Conservation (phyloP, 2,329 filamentous ascomycete species). For the Colletotrichum eleusines region DNA sequence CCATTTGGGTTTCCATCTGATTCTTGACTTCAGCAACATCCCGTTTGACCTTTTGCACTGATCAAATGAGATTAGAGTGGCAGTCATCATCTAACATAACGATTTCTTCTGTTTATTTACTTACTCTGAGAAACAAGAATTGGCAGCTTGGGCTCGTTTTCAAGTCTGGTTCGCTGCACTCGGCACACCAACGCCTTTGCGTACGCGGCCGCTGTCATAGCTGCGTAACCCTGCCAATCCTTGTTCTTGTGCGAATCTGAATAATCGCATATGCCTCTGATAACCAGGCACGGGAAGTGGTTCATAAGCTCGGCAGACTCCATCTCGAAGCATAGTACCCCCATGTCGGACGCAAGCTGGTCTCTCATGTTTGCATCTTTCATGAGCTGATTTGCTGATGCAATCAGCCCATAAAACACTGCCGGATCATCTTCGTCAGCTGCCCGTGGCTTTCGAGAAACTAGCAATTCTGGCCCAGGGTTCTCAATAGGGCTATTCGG, state of each 20-base stretch:
- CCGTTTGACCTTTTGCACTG: no score
- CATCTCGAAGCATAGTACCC: slow-evolving; percentile 47
- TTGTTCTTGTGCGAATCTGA: slow-evolving; percentile 55
- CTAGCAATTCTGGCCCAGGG: not conserved
- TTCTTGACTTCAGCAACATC: no score
- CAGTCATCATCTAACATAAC: no score
- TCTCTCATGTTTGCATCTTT: slow-evolving; percentile 48
- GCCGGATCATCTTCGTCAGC: not conserved
- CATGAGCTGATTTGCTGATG: slow-evolving; percentile 53
- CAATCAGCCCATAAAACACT: slow-evolving; percentile 46
- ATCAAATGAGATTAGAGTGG: no score
- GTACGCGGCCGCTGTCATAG: slow-evolving; percentile 50
- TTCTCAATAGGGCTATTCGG: not conserved
- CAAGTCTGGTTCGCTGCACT: not conserved
- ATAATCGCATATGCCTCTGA: slow-evolving; percentile 57
- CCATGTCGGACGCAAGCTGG: slow-evolving; percentile 47
- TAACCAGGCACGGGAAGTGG: slow-evolving; percentile 45
- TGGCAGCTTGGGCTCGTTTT: not conserved
- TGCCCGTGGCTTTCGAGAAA: not conserved
- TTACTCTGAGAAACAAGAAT: no score
- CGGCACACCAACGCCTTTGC: slow-evolving; percentile 27
- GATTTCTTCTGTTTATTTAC: no score
- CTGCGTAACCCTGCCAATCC: slow-evolving; percentile 52
- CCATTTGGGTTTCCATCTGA: no score
- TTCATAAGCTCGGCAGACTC: not conserved